Base-by-base conservation (phyloP, 1,284 basidiomycete genomes). In the Cryptococcus sp. region DNA sequence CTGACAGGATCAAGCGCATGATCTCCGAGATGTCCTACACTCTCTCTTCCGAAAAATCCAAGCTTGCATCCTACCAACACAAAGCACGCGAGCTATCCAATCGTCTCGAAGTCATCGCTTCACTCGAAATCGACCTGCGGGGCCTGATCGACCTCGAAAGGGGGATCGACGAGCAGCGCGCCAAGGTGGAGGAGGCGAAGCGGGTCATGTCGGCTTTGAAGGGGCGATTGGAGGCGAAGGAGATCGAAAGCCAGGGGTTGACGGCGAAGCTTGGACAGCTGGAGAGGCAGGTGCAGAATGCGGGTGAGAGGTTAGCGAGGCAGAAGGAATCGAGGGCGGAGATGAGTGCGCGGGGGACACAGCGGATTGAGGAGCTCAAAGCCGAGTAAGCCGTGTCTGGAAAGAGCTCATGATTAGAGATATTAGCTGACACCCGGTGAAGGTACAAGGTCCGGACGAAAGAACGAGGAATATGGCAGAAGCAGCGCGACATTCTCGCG, bases 1-100 rank as follows among this genome's bases (percentile, higher is more conserved):
- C 90, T 0, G 90, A 94, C 46, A 82, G 91, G 38, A 87, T 92
- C 65, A 87, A 85, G 71, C 84, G 86, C 53, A 86, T 84, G 45
- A 92, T 94, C 59, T 76, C 81, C 15, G 81, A 83, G 24, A 90
- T 92, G 87, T 81, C 82, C 4, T 69, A 77, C 9, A 83, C 82
- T 0, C 81, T 55, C 82, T 86, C 64, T 82, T 87, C 65, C 83
- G 87, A 77, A 82, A 81, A 71, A 49, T 55, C 56, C 55, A 80
- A 80, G 0, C 79, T 88, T 15, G 78, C 81, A 0, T 73, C 80
- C 57, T 82, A 85, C 57, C 87, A 90, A 66, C 79, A 80, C 16
- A 90, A 90, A 75, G 80, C 84, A 2, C 79, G 88, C 44, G 89
- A 91, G 66, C 79, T 90, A 11, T 84, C 87, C 60, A 78, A 82